These are phyloP conservation scores for Botryotinia globosa DNA, from an alignment of 2,329 filamentous ascomycete species.

Conservation along the genomic window DNA sequence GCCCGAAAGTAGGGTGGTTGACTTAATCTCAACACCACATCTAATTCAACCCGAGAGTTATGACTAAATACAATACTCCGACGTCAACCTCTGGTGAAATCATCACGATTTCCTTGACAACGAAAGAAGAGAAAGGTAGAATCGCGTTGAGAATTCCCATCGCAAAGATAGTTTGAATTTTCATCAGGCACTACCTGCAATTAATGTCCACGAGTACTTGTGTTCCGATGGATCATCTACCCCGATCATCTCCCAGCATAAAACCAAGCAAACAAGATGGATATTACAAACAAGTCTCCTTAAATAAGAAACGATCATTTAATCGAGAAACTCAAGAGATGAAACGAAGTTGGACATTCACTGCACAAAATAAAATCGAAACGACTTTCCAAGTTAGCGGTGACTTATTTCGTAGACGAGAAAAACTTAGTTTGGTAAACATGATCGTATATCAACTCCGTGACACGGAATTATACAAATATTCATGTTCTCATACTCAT, in stretches of 20 bases:
- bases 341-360: background rate
- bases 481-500: background rate
- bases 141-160: no score
- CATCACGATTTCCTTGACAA: no score
- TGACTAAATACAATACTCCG: no score
- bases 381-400: background rate
- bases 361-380: background rate
- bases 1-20: no score
- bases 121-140: no score
- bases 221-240: background rate
- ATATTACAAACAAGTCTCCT: background rate
- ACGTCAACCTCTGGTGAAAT: no score
- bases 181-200: background rate
- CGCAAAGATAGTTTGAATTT: no score
- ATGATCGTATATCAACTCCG: background rate
- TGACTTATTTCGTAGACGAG: background rate
- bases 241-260: background rate
- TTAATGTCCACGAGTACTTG: no score
- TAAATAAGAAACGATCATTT: background rate
- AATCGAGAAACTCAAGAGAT: background rate
- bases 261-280: background rate
- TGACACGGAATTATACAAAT: background rate
- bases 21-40: no score
- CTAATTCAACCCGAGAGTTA: no score
- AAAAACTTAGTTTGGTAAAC: accelerated